phyloP scores from a whole-genome alignment of 1,284 basidiomycete species.

The Ceratobasidium theobromae region DNA sequence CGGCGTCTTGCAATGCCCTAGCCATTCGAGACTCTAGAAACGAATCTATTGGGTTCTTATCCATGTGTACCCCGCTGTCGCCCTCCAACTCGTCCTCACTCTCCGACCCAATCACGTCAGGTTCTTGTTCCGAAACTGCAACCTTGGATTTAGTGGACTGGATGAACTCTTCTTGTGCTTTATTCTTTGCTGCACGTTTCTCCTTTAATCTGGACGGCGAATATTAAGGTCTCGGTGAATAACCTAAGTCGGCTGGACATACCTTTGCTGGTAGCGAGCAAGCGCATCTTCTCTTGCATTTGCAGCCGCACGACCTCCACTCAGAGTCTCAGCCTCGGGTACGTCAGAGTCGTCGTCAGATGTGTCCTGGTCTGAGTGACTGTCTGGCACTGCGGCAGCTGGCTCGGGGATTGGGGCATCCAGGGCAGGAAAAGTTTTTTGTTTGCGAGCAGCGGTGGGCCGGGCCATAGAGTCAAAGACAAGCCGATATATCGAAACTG shows the following conservation, averaged over 20 bases:
- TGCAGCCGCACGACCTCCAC: not conserved
- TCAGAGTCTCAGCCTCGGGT: slow-evolving; percentile 9
- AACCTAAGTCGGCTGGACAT: not conserved
- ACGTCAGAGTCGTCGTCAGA: slow-evolving; percentile 12
- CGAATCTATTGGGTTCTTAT: not conserved
- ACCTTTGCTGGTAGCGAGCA: not conserved
- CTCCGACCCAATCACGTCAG: not conserved
- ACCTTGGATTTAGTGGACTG: not conserved
- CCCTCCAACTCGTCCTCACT: not conserved
- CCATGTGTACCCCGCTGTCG: not conserved
- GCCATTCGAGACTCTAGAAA: not conserved
- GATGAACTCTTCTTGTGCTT: slow-evolving; percentile 8
- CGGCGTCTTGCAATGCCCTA: not conserved
- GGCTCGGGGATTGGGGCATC: not conserved
- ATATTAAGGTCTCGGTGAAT: not conserved
- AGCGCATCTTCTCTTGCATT: not conserved
- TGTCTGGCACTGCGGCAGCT: not conserved
- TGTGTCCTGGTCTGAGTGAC: not conserved
- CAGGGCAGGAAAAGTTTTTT: slow-evolving; percentile 18
- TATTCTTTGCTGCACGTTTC: not conserved
- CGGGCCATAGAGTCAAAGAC: not conserved
- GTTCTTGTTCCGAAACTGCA: not conserved
- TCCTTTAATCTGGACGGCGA: not conserved
- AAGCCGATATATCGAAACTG: no score
- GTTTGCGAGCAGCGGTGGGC: not conserved